Evolutionary conservation across 164 flowering plant species (phyloP).

Genomic region (Litsea cubeba): DNA sequence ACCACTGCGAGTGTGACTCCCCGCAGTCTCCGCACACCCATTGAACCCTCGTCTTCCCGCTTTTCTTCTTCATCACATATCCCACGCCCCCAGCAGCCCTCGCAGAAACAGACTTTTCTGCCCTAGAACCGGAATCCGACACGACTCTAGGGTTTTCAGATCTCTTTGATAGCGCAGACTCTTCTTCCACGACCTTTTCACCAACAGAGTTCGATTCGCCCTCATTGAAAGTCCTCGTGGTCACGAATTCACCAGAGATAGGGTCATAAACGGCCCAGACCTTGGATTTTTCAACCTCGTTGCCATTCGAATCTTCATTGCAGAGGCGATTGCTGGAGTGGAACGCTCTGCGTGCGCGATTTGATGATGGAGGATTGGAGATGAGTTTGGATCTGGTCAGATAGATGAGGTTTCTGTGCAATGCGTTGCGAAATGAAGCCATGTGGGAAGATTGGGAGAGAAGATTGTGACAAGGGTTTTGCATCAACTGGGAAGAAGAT

Average conservation of each 20-base stretch:
- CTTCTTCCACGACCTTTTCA: background rate
- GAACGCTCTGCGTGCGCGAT: slow-evolving; percentile 2
- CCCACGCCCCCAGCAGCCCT: background rate
- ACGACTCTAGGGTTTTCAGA: slow-evolving; percentile 16
- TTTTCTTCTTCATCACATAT: slow-evolving; percentile 25
- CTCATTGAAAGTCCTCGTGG: background rate
- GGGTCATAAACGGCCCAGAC: slow-evolving; percentile 10
- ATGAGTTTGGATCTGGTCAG: slow-evolving; percentile 3
- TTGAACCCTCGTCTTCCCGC: slow-evolving; percentile 39
- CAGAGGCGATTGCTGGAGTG: slow-evolving; percentile 11
- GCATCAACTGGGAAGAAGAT: background rate
- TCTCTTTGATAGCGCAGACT: background rate
- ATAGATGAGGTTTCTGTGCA: slow-evolving; percentile 5
- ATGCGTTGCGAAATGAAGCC: background rate
- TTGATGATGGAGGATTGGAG: slow-evolving; percentile 4
- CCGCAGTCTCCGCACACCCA: slow-evolving; percentile 83
- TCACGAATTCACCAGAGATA: background rate
- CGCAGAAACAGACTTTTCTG: slow-evolving; percentile 12
- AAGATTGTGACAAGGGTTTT: background rate
- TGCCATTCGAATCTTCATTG: slow-evolving; percentile 2
- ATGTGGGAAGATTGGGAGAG: background rate
- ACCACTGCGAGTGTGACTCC: slow-evolving; percentile 68
- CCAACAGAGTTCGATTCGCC: background rate
- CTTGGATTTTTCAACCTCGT: background rate
- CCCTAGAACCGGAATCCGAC: slow-evolving; percentile 25